Percentiles rank a stretch among this genome's conserved stretches.
Conservation (phyloP, 306 rosid species). For the Glycine soja region DNA sequence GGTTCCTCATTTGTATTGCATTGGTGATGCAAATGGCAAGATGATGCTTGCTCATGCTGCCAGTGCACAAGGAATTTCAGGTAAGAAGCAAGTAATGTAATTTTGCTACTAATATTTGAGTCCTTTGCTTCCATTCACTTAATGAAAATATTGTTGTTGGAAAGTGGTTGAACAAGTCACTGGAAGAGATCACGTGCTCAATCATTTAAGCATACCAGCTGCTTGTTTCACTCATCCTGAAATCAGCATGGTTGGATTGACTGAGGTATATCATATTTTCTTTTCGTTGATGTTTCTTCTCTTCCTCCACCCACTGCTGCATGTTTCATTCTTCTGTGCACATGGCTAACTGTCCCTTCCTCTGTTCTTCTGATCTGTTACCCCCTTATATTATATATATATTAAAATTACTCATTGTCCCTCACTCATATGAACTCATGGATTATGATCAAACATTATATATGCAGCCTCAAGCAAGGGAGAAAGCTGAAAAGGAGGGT, state of each 20-base stretch:
- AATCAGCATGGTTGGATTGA: constrained; percentile 96
- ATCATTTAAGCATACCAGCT: constrained; percentile 94
- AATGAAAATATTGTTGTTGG: constrained; percentile 3
- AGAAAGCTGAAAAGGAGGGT: constrained; percentile 81
- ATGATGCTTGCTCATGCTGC: constrained; percentile 99
- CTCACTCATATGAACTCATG: constrained; percentile 25
- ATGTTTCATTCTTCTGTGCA: constrained; percentile 23
- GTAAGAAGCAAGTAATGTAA: constrained; percentile 46
- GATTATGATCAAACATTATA: constrained; percentile 40
- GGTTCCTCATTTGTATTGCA: constrained; percentile 93
- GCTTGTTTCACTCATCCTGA: constrained; percentile 98
- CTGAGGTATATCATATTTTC: constrained; percentile 64
- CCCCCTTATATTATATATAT: constrained; percentile 3
- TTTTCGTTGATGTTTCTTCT: constrained; percentile 17
- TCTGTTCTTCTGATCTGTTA: not conserved
- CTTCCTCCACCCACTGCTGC: constrained; percentile 6
- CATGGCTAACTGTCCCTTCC: constrained; percentile 14
- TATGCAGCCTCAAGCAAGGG: constrained; percentile 97
- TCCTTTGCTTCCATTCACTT: constrained; percentile 19
- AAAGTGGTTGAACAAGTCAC: constrained; percentile 96
- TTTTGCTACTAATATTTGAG: constrained; percentile 21
- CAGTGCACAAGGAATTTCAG: constrained; percentile 98
- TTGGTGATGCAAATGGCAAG: constrained; percentile 97
- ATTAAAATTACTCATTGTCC: constrained; percentile 12
- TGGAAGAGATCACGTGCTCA: constrained; percentile 94